Conservation (phyloP, 257 asterid species). For the Marsdenia floribunda region DNA sequence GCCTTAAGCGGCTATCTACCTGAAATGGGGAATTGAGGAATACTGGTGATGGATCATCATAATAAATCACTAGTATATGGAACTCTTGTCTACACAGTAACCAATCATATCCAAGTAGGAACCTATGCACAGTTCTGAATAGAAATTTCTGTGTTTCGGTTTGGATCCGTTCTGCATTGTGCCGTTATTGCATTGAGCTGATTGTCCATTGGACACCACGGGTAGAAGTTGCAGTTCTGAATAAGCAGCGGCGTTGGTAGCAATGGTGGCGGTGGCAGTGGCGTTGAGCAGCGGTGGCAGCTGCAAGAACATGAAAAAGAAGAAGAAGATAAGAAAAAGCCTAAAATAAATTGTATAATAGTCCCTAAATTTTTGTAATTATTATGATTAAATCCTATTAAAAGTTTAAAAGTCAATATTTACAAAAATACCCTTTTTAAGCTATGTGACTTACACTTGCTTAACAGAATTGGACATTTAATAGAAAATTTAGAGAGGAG, state of each 20-base stretch:
- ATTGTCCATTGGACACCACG: conserved; percentile 44
- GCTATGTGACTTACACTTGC: no score
- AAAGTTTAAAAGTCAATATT: no score
- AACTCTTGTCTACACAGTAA: conserved; percentile 41
- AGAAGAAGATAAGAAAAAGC: no score
- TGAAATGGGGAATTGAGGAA: not conserved
- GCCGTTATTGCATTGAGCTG: conserved; percentile 77
- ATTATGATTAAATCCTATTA: no score
- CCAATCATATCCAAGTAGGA: conserved; percentile 58
- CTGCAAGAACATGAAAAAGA: no score
- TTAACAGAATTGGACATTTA: no score
- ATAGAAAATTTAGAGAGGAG: no score
- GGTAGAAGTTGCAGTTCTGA: conserved; percentile 58
- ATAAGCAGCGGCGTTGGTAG: conserved; percentile 49
- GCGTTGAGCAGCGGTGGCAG: conserved; percentile 24
- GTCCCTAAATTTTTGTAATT: no score
- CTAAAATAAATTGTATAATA: no score
- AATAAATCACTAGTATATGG: conserved; percentile 37
- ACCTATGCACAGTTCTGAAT: conserved; percentile 52
- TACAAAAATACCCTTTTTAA: no score
- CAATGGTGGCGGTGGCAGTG: no score
- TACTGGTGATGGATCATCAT: not conserved
- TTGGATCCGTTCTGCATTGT: conserved; percentile 65
- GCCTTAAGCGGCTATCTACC: no score
- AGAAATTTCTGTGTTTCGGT: conserved; percentile 73